phyloP scores from a whole-genome alignment of 164 flowering plant species.

The Vitis amurensis region DNA sequence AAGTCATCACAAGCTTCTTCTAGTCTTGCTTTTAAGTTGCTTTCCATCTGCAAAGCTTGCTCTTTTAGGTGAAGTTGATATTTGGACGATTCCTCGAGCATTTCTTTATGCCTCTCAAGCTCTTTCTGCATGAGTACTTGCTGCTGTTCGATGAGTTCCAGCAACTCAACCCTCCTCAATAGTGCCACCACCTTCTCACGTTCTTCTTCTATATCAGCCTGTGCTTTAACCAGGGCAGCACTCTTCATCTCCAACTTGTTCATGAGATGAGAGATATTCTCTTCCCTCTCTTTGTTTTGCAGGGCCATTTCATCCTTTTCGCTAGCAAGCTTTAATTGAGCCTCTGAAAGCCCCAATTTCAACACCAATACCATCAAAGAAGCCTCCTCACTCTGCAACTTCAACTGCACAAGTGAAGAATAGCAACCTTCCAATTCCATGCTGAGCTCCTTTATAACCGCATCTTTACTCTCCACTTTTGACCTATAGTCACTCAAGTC shows the following conservation, averaged over 20 bases:
- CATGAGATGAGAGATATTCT: constrained; percentile 21
- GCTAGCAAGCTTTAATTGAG: constrained; percentile 24
- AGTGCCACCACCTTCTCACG: constrained; percentile 21
- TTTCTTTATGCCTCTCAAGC: constrained; percentile 35
- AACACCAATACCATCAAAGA: constrained; percentile 40
- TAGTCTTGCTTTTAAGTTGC: constrained; percentile 19
- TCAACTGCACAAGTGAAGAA: constrained; percentile 35
- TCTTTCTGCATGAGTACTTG: constrained; percentile 31
- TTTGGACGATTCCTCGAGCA: constrained; percentile 35
- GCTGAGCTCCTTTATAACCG: constrained; percentile 16
- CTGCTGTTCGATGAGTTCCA: constrained; percentile 19
- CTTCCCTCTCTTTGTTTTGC: constrained; percentile 23
- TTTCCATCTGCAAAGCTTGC: constrained; percentile 22
- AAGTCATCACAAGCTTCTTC: constrained; percentile 33
- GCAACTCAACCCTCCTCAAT: constrained; percentile 19
- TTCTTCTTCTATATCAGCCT: constrained; percentile 30
- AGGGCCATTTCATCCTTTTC: constrained; percentile 15
- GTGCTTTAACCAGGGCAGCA: constrained; percentile 26
- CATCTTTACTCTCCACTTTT: constrained; percentile 23
- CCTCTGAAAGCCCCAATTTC: constrained; percentile 37
- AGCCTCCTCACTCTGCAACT: constrained; percentile 48
- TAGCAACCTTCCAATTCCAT: constrained; percentile 36
- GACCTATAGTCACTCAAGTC: constrained; percentile 21
- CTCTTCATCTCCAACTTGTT: constrained; percentile 41
- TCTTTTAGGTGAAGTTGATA: constrained; percentile 24